These are phyloP conservation scores for Prinsepia uniflora DNA, from an alignment of 306 rosid species.

Conservation along the genomic window DNA sequence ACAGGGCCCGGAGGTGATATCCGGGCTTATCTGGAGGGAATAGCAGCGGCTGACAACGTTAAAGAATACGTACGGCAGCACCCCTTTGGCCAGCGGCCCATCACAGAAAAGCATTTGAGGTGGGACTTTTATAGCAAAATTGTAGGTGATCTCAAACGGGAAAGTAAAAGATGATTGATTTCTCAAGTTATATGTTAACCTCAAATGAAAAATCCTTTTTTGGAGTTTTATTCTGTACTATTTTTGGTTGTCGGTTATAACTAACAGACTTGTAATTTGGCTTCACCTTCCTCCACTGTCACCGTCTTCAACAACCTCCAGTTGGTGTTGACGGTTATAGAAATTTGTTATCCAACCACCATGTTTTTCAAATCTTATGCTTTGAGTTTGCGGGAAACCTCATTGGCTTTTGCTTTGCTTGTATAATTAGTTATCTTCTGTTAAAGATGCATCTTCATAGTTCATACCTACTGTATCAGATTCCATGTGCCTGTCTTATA, in stretches of 20 bases:
- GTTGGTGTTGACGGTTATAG: slow-evolving; percentile 17
- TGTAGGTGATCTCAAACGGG: neutral
- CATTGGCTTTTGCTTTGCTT: neutral
- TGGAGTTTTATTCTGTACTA: neutral
- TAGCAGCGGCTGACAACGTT: slow-evolving; percentile 58
- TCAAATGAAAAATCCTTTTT: neutral
- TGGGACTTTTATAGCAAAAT: slow-evolving; percentile 54
- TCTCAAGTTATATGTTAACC: too few species aligned
- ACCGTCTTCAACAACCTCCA: neutral
- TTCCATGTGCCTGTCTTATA: slow-evolving; percentile 9
- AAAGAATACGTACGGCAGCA: slow-evolving; percentile 51
- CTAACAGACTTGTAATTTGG: too few species aligned
- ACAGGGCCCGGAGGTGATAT: slow-evolving; percentile 77
- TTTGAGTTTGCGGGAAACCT: neutral
- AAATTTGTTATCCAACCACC: slow-evolving; percentile 20
- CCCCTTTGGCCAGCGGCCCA: slow-evolving; percentile 73
- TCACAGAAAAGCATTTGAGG: slow-evolving; percentile 43
- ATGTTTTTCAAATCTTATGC: neutral
- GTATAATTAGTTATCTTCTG: neutral
- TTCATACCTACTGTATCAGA: slow-evolving; percentile 11
- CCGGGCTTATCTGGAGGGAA: slow-evolving; percentile 54
- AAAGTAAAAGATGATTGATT: too few species aligned
- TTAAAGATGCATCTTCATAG: neutral
- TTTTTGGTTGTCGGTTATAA: neutral
- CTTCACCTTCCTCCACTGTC: neutral